These are phyloP conservation scores for Ormosia emarginata DNA, from an alignment of 306 rosid species.

Conservation along the genomic window DNA sequence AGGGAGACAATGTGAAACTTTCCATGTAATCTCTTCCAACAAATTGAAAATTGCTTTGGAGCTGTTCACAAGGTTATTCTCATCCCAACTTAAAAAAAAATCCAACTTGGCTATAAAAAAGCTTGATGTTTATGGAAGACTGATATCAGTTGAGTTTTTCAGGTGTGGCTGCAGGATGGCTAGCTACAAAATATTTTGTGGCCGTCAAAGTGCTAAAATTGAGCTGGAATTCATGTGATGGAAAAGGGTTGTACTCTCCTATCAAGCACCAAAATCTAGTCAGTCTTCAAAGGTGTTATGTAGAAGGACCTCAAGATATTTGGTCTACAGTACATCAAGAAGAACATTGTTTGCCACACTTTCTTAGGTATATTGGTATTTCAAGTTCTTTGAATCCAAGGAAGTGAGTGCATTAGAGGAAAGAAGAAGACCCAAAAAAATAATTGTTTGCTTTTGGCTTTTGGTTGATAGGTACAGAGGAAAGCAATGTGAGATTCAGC, in stretches of 20 bases:
- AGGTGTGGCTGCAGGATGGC: neutral
- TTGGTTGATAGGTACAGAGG: too few relatives aligned
- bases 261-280: neutral
- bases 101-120: too few relatives aligned
- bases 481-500: too few relatives aligned
- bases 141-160: neutral
- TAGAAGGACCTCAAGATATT: neutral
- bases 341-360: neutral
- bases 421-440: too few relatives aligned
- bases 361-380: neutral
- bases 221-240: neutral
- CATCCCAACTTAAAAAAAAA: too few relatives aligned
- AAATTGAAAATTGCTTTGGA: too few relatives aligned
- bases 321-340: neutral
- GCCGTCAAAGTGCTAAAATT: neutral
- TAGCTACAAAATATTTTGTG: neutral
- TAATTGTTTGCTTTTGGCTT: too few relatives aligned
- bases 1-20: too few relatives aligned
- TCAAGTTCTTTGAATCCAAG: neutral
- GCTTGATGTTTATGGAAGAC: too few relatives aligned
- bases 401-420: neutral
- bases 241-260: neutral
- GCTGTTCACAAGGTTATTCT: too few relatives aligned
- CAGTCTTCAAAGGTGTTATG: neutral
- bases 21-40: too few relatives aligned